A percentile compares a stretch with the other conserved stretches of the same genome.
phyloP scores from a whole-genome alignment of 495 filamentous ascomycete species.

The Talaromyces adpressus region DNA sequence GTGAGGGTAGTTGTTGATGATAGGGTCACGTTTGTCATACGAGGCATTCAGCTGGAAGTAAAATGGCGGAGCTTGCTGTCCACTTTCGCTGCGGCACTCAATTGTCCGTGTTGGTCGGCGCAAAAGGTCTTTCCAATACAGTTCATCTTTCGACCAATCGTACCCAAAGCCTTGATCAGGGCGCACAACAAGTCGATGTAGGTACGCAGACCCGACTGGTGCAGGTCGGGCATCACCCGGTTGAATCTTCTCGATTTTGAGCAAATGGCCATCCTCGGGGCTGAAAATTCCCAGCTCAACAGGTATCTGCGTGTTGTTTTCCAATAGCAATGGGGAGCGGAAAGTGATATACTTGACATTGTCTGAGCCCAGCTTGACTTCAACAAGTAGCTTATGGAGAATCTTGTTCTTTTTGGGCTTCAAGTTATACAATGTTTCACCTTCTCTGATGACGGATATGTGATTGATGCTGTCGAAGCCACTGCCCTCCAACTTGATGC shows the following conservation, averaged over 20 bases:
- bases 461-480: conserved; percentile 85
- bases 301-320: conserved; percentile 95
- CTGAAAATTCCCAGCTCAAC: conserved; percentile 93
- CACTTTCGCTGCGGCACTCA: conserved; percentile 76
- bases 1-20: conserved; percentile 80
- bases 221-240: conserved; percentile 88
- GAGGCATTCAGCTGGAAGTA: conserved; percentile 91
- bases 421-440: conserved; percentile 80
- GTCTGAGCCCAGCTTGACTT: conserved; percentile 81
- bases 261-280: conserved; percentile 76
- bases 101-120: conserved; percentile 76
- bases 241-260: conserved; percentile 96
- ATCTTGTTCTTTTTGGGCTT: conserved; percentile 76
- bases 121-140: conserved; percentile 90
- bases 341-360: conserved; percentile 98
- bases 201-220: conserved; percentile 84
- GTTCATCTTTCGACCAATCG: conserved; percentile 78
- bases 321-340: conserved; percentile 89
- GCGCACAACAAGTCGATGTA: conserved; percentile 83
- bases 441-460: conserved; percentile 88
- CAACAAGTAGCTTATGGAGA: conserved; percentile 83
- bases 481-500: conserved; percentile 81
- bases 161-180: conserved; percentile 97
- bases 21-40: conserved; percentile 72
- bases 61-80: conserved; percentile 72